Percentiles rank a stretch among this genome's conserved stretches.
Evolutionary conservation across 2,329 filamentous ascomycete genomes (phyloP).

Genomic region (Fusarium sp.): DNA sequence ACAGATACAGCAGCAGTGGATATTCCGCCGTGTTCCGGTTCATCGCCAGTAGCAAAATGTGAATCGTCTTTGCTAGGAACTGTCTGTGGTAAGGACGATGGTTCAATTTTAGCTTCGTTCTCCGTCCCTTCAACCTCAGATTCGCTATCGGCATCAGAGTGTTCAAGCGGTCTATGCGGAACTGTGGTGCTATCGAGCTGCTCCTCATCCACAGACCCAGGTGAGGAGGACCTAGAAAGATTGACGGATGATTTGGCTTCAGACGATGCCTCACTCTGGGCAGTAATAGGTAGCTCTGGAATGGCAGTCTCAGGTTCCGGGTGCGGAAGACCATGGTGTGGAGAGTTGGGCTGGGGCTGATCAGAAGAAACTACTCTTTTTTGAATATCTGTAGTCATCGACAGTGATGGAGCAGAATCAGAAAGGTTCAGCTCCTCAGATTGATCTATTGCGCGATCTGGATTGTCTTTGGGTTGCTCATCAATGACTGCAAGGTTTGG

Average conservation of each 20-base stretch:
- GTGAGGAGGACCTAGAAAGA: not conserved
- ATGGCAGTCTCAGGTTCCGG: not conserved
- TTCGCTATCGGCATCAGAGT: constrained; percentile 14
- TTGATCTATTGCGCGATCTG: not conserved
- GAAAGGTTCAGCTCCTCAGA: not conserved
- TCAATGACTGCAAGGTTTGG: not conserved
- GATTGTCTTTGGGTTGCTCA: not conserved
- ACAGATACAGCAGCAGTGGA: not conserved
- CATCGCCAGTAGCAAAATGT: not conserved
- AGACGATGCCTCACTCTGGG: not conserved
- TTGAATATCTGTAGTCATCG: not conserved
- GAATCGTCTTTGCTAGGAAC: not conserved
- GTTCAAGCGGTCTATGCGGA: not conserved
- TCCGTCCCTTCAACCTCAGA: not conserved
- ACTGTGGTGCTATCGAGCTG: not conserved
- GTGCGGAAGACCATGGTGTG: not conserved
- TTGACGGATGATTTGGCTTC: not conserved
- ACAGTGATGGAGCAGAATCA: constrained; percentile 2
- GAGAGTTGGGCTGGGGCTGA: not conserved
- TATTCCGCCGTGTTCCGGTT: not conserved
- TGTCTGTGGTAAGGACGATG: not conserved
- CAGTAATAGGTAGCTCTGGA: not conserved
- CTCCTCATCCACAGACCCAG: not conserved
- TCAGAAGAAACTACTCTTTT: not conserved
- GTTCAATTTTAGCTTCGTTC: not conserved